Conservation (phyloP, 2,329 filamentous ascomycete species). For the Parascedosporium putredinis region DNA sequence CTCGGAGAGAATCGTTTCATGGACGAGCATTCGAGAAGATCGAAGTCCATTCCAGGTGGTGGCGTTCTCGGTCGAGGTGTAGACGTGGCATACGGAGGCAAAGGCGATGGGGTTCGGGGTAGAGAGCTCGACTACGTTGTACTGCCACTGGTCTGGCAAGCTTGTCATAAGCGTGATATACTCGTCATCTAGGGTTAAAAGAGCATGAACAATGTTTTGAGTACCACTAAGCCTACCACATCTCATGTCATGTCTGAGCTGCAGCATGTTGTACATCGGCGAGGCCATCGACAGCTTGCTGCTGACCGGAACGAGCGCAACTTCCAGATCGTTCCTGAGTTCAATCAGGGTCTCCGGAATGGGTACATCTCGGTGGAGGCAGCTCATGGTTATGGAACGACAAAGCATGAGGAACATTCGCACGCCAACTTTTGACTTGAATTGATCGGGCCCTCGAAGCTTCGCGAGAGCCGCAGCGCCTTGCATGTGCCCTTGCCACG, state of each 20-base stretch:
- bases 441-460: slow-evolving; percentile 36
- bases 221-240: slow-evolving; percentile 23
- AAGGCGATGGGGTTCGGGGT: slow-evolving; percentile 30
- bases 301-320: slow-evolving; percentile 24
- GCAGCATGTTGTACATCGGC: slow-evolving; percentile 33
- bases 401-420: slow-evolving; percentile 45
- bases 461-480: slow-evolving; percentile 40
- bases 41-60: slow-evolving; percentile 38
- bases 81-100: slow-evolving; percentile 32
- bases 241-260: slow-evolving; percentile 36
- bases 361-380: slow-evolving; percentile 36
- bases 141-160: slow-evolving; percentile 31
- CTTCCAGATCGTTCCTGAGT: slow-evolving; percentile 31
- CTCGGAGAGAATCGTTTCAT: slow-evolving; percentile 35
- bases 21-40: slow-evolving; percentile 33
- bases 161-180: slow-evolving; percentile 27
- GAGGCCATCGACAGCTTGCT: slow-evolving; percentile 32
- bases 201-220: slow-evolving; percentile 23
- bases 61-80: slow-evolving; percentile 31
- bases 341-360: slow-evolving; percentile 37
- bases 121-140: slow-evolving; percentile 28
- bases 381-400: slow-evolving; percentile 39
- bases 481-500: slow-evolving; percentile 43
- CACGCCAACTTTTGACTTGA: slow-evolving; percentile 32
- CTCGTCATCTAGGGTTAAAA: slow-evolving; percentile 31